Conservation (phyloP, 305 asterid species). For the Fraxinus sp. region DNA sequence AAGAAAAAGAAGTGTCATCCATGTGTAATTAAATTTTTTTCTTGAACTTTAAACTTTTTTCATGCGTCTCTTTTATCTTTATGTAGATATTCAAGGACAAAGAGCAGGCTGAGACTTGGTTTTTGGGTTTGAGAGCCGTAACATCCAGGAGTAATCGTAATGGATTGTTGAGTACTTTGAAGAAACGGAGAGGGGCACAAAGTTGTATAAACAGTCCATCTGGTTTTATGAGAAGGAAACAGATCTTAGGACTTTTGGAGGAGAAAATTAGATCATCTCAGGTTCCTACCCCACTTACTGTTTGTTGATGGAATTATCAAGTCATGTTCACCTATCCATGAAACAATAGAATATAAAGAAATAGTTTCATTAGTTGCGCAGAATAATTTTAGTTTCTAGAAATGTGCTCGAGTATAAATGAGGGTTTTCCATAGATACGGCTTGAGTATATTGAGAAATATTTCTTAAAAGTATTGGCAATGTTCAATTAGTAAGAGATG, state of each 20-base stretch:
- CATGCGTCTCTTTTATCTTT: conserved; percentile 1
- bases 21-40: neutral
- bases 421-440: neutral
- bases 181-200: conserved; percentile 39
- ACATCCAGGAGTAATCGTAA: conserved; percentile 34
- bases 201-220: conserved; percentile 53
- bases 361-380: neutral
- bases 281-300: conserved; percentile 22
- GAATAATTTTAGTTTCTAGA: neutral
- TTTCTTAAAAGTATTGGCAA: neutral
- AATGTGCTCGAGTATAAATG: neutral
- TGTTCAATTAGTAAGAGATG: neutral
- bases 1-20: neutral
- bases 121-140: conserved; percentile 39
- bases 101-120: conserved; percentile 45
- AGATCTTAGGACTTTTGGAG: conserved; percentile 35
- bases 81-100: conserved; percentile 50
- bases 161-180: conserved; percentile 23
- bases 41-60: neutral
- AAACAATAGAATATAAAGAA: neutral
- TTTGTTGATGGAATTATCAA: neutral
- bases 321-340: neutral
- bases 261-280: conserved; percentile 31
- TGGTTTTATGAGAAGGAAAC: conserved; percentile 48
- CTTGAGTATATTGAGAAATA: neutral